These are phyloP conservation scores for Penicillium sp. DNA, from an alignment of 2,329 filamentous ascomycete species.

Conservation along the genomic window DNA sequence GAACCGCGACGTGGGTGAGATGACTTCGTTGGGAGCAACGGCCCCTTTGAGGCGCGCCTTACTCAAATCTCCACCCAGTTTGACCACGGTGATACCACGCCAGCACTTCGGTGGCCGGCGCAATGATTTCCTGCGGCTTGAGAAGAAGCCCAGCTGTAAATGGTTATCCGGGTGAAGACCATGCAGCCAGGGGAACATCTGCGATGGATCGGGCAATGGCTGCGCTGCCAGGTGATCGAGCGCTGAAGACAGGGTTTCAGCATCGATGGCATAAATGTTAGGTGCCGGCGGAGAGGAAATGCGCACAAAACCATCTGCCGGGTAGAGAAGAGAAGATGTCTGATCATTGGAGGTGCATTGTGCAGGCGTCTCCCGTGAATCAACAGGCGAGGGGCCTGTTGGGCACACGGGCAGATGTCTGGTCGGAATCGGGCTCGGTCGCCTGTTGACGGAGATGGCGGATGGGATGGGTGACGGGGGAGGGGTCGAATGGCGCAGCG, in stretches of 20 bases:
- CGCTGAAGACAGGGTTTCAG: constrained; percentile 66
- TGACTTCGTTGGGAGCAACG: constrained; percentile 74
- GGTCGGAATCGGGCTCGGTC: constrained; percentile 69
- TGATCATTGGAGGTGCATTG: constrained; percentile 53
- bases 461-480: constrained; percentile 47
- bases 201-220: constrained; percentile 76
- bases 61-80: constrained; percentile 77
- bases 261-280: constrained; percentile 68
- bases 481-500: constrained; percentile 49
- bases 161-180: constrained; percentile 86
- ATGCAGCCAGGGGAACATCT: constrained; percentile 95
- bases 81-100: constrained; percentile 79
- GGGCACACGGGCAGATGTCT: constrained; percentile 88
- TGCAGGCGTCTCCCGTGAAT: constrained; percentile 60
- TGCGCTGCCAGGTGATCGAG: constrained; percentile 74
- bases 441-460: constrained; percentile 58
- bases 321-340: constrained; percentile 70
- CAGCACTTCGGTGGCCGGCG: constrained; percentile 72
- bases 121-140: constrained; percentile 68
- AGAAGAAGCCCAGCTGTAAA: constrained; percentile 86
- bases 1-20: constrained; percentile 65
- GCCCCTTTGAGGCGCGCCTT: constrained; percentile 80
- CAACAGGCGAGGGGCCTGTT: constrained; percentile 66
- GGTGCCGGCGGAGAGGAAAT: constrained; percentile 52
- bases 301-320: constrained; percentile 63